Evolutionary conservation across 202 grass and related monocot species (phyloP), one percentile per base, ranked within the genome.

Genomic region (Digitaria exilis): DNA sequence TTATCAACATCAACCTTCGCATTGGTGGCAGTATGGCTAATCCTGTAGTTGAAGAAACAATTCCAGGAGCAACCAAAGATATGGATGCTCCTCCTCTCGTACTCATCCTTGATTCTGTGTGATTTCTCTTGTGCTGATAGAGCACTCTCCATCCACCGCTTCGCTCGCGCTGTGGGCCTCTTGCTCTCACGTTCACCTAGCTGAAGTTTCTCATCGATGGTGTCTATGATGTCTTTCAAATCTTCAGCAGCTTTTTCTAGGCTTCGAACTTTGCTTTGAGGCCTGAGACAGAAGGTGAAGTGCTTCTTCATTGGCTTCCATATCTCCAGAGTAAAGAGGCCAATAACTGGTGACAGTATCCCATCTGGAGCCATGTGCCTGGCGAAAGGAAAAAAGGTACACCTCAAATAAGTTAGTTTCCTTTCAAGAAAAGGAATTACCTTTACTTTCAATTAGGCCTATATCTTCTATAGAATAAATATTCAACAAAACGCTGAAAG

Each of bases 41-140:
- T 51, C 6, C 13, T 51, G 21, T 78, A 25, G 61, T 79, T 79
- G 76, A 66, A 52, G 60, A 59, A 26, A 43, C 19, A 76, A 31
- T 79, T 79, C 60, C 76, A 79, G 61, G 60, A 79, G 30, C 44
- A 79, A 37, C 76, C 60, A 35, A 79, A 65, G 1, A 22, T 9
- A 65, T 79, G 76, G 32, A 6, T 51, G 19, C 19, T 65, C 76
- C 76, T 78, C 22, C 18, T 18, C 42, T 49, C 59, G 0, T 78
- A 78, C 18, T 49, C 44, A 50, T 78, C 34, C 12, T 34, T 78
- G 43, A 65, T 78, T 21, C 11, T 78, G 11, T 16, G 6, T 35
- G 59, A 78, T 65, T 64, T 12, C 0, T 50, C 18, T 34, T 22
- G 1, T 7, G 15, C 41, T 63, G 75, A 63, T n/a, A 6, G 37